These are phyloP conservation scores for Hyaloscypha hepaticicola DNA, from an alignment of 495 filamentous ascomycete genomes.

Conservation along the genomic window DNA sequence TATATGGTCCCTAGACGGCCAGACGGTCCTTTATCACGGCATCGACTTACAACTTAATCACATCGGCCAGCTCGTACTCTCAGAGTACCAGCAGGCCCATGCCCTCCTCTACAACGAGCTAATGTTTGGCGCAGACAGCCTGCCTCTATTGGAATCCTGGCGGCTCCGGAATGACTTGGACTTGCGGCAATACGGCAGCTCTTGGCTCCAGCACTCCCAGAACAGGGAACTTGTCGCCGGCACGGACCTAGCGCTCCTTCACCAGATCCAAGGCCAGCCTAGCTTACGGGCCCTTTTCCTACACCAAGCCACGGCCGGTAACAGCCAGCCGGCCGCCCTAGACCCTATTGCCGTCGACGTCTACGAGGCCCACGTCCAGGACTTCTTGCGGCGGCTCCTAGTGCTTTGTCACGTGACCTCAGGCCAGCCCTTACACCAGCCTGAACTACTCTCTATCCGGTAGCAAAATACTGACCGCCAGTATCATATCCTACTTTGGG, in stretches of 20 bases:
- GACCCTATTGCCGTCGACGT: not conserved
- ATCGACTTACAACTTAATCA: slow-evolving; percentile 13
- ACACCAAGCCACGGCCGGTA: not conserved
- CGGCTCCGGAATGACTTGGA: slow-evolving; percentile 20
- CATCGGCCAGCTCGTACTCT: slow-evolving; percentile 14
- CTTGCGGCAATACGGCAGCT: slow-evolving; percentile 19
- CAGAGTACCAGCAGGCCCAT: slow-evolving; percentile 16
- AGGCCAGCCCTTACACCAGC: slow-evolving; percentile 9
- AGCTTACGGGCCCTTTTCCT: slow-evolving; percentile 19
- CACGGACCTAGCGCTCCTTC: slow-evolving; percentile 3
- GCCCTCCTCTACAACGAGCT: slow-evolving; percentile 21
- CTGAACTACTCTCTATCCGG: slow-evolving; percentile 1
- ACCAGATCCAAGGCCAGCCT: slow-evolving; percentile 9
- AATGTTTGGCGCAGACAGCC: slow-evolving; percentile 6
- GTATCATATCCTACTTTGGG: not conserved
- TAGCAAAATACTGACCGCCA: not conserved
- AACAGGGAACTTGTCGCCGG: not conserved
- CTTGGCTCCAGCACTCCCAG: slow-evolving; percentile 13
- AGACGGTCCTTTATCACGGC: slow-evolving; percentile 17
- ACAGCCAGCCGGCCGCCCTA: slow-evolving; percentile 4
- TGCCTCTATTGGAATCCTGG: slow-evolving; percentile 9
- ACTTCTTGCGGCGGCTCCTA: slow-evolving; percentile 6
- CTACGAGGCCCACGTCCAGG: not conserved
- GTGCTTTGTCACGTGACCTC: slow-evolving; percentile 10
- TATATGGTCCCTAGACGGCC: slow-evolving; percentile 17